phyloP scores from a whole-genome alignment of 202 grass and related monocot genomes.

The Musa balbisiana region DNA sequence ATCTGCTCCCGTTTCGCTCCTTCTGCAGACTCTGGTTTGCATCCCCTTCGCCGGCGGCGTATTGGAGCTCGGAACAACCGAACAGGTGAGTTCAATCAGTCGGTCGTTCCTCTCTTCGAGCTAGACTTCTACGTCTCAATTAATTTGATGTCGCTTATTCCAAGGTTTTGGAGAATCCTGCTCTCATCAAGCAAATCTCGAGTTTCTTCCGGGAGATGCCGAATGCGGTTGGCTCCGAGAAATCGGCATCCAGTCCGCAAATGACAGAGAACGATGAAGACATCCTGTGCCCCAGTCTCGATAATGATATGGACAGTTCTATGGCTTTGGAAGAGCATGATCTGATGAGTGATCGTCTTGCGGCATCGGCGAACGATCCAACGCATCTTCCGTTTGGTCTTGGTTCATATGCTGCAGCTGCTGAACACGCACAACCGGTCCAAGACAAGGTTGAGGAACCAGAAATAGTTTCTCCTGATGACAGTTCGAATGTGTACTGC shows the following conservation, averaged over 20 bases:
- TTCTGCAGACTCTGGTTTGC: conserved; percentile 51
- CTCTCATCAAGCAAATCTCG: conserved; percentile 28
- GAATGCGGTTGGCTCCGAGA: conserved; percentile 22
- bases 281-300: conserved; percentile 26
- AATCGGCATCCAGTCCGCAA: conserved; percentile 31
- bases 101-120: neutral
- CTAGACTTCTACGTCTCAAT: neutral
- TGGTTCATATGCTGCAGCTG: conserved; percentile 1
- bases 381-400: neutral
- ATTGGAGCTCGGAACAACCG: conserved; percentile 60
- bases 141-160: neutral
- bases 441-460: neutral
- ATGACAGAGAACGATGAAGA: conserved; percentile 26
- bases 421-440: neutral
- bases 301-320: conserved; percentile 1
- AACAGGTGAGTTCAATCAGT: conserved; percentile 32
- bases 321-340: neutral
- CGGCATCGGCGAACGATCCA: conserved; percentile 3
- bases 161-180: conserved; percentile 47
- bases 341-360: neutral
- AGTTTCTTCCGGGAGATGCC: conserved; percentile 44
- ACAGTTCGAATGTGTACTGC: conserved; percentile 19
- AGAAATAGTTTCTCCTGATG: conserved; percentile 19
- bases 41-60: conserved; percentile 60
- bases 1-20: neutral